Conservation (phyloP, 2,329 filamentous ascomycete species). For the Stagonosporopsis cucurbitacearum region DNA sequence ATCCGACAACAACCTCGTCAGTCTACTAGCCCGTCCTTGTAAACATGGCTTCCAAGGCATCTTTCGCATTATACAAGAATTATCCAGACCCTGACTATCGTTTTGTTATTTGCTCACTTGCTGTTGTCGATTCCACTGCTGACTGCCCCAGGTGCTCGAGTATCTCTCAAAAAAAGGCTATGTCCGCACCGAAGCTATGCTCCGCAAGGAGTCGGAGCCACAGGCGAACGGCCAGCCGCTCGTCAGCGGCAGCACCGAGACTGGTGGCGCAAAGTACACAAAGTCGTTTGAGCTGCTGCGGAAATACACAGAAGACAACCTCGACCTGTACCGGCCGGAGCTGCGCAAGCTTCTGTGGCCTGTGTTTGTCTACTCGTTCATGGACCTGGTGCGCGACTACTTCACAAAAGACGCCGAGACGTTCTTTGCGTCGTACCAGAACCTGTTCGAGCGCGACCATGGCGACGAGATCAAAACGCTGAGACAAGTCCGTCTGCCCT, state of each 20-base stretch:
- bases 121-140: constrained; percentile 6
- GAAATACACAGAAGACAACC: constrained; percentile 86
- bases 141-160: constrained; percentile 73
- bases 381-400: constrained; percentile 76
- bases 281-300: constrained; percentile 76
- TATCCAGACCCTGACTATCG: neutral
- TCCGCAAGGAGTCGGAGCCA: constrained; percentile 87
- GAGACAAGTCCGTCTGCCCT: constrained; percentile 74
- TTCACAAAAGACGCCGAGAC: constrained; percentile 74
- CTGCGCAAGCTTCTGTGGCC: constrained; percentile 89
- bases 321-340: constrained; percentile 93
- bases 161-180: constrained; percentile 97
- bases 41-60: neutral
- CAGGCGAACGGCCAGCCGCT: constrained; percentile 83
- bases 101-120: neutral
- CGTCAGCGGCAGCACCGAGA: constrained; percentile 67
- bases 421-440: constrained; percentile 73
- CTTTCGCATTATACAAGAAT: neutral
- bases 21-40: neutral
- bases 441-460: constrained; percentile 77
- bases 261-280: constrained; percentile 76
- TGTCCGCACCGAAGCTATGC: constrained; percentile 87
- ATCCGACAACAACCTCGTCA: neutral
- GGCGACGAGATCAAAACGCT: constrained; percentile 79
- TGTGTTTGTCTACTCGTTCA: constrained; percentile 89